A percentile compares a stretch with the other conserved stretches of the same genome.
These are phyloP conservation scores for Jaenimonas drosophilae DNA, from an alignment of 208 protist species.

Conservation along the genomic window DNA sequence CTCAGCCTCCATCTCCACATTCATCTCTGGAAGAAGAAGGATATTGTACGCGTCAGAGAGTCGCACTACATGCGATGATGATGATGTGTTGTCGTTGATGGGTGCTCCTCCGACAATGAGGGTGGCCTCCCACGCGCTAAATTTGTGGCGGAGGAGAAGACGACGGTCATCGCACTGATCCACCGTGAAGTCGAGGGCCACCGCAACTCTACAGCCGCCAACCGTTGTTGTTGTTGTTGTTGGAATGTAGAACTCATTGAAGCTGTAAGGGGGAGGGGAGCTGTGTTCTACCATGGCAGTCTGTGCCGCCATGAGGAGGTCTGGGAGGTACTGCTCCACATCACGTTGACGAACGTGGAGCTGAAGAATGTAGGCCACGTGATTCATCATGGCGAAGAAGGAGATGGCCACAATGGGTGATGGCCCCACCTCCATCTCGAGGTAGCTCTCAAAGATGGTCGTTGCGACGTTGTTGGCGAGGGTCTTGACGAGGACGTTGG, in stretches of 20 bases:
- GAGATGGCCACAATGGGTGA: conserved; percentile 21
- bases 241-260: conserved; percentile 6
- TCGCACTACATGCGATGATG: too few species aligned
- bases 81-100: too few species aligned
- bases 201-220: too few species aligned
- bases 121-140: too few species aligned
- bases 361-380: conserved; percentile 40
- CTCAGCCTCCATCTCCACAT: too few species aligned
- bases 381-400: conserved; percentile 32
- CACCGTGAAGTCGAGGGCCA: too few species aligned
- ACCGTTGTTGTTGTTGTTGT: too few species aligned
- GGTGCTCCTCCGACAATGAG: too few species aligned
- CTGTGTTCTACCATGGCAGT: conserved; percentile 19
- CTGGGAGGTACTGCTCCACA: conserved; percentile 28
- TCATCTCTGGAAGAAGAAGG: too few species aligned
- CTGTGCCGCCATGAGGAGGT: conserved; percentile 34
- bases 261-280: not conserved
- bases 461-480: conserved; percentile 35
- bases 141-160: too few species aligned
- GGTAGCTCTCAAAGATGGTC: conserved; percentile 45
- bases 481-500: conserved; percentile 33
- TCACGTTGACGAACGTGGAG: conserved; percentile 27
- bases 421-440: conserved; percentile 28
- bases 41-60: too few species aligned
- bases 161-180: too few species aligned